Base-by-base conservation (phyloP, 2,329 filamentous ascomycete species). In the Colletotrichum sp. region DNA sequence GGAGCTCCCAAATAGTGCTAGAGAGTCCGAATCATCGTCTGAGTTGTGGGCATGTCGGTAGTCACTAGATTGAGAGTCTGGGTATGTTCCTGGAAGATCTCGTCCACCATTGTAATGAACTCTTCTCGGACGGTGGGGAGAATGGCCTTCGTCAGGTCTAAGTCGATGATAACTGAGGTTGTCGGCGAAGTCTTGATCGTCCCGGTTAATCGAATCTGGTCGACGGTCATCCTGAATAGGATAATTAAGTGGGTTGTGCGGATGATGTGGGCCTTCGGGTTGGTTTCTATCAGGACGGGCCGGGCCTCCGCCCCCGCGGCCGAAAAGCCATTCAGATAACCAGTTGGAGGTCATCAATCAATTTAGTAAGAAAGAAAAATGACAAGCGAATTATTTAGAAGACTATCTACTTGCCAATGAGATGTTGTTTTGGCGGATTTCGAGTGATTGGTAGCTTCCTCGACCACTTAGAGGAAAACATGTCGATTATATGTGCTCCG, bases 371-470 rank as follows among this genome's bases (percentile, higher is more conserved):
- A 44, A 44, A 44, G 26, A 44, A 0, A 10, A 39, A 39, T 18
- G 36, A 39, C 0, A 9, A 18, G 1, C 0, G 16, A 44, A 0
- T 44, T n/a, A 0, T 12, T 18, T 1, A 4, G 1, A 44, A 12
- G 9, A 6, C 39, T 2, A 44, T 44, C 0, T n/a, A 8, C 0
- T 21, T 52, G 39, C 44, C n/a, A 21, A 52, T 13, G 44, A 52
- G 9, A 13, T 8, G 44, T 52, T 2, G 1, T 7, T 21, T 13
- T 21, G 10, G n/a, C 44, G 6, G 10, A 13, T 21, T 21, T 21
- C 10, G n/a, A 21, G 10, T 52, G 18, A 21, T 13, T 21, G 44
- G n/a, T 52, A 52, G 44, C 12, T 13, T 52, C 44, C 6, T 52
- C 39, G 10, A 21, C n/a, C 44, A 52, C n/a, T 52, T 13, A 13